These are phyloP conservation scores for Arthrinium puccinioides DNA, from an alignment of 2,329 filamentous ascomycete species.

Conservation along the genomic window DNA sequence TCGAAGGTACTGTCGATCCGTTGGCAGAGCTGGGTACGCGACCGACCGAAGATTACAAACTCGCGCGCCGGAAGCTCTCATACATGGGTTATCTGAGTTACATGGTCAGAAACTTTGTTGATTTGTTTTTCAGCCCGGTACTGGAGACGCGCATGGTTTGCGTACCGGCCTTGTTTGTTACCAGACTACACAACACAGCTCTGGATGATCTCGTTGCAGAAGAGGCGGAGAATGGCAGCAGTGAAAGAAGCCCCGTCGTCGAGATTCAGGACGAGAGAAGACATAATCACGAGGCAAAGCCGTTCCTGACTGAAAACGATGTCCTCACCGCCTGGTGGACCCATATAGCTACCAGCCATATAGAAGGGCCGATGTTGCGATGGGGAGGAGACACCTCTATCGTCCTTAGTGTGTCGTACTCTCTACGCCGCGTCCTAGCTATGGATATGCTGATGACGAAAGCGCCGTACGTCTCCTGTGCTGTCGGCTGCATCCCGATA, in stretches of 20 bases:
- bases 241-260: too few species aligned
- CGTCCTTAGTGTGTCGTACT: conserved; percentile 24
- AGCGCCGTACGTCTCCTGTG: conserved; percentile 22
- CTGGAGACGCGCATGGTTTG: conserved; percentile 28
- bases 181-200: conserved; percentile 15
- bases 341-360: conserved; percentile 17
- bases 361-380: too few species aligned
- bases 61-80: conserved; percentile 11
- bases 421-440: conserved; percentile 18
- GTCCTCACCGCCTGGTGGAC: conserved; percentile 28
- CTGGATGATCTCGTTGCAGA: conserved; percentile 13
- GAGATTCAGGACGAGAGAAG: too few species aligned
- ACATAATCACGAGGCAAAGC: conserved; percentile 3
- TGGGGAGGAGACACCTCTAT: too few species aligned
- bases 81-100: conserved; percentile 16
- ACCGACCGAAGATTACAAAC: conserved; percentile 15
- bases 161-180: conserved; percentile 22
- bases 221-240: too few species aligned
- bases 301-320: conserved; percentile 30
- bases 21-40: conserved; percentile 18
- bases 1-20: conserved; percentile 23
- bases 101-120: conserved; percentile 18
- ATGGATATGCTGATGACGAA: conserved; percentile 13
- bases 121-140: conserved; percentile 15
- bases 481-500: conserved; percentile 17